Evolutionary conservation across 257 asterid genomes (phyloP).

Genomic region (Sherardia arvensis): DNA sequence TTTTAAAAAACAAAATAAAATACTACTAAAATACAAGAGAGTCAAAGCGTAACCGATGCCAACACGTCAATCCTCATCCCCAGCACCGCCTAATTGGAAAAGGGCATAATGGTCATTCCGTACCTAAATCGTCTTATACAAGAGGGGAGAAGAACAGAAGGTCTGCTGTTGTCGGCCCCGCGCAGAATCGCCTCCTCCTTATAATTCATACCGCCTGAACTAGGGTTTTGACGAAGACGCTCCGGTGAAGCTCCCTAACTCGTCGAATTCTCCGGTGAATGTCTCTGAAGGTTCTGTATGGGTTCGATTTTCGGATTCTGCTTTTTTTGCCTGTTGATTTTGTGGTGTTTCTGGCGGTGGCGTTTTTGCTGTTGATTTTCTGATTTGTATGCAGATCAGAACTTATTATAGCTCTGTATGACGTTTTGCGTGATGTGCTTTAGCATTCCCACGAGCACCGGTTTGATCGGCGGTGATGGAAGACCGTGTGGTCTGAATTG

Average conservation of each 20-base stretch:
- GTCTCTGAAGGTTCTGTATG: neutral
- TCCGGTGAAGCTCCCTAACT: neutral
- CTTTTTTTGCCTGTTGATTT: neutral
- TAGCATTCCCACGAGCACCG: neutral
- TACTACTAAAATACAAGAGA: neutral
- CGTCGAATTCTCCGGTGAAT: constrained; percentile 13
- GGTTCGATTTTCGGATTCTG: neutral
- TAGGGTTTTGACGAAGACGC: constrained; percentile 12
- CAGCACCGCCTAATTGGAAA: neutral
- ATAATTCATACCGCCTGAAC: neutral
- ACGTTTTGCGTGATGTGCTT: neutral
- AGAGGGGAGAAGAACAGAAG: neutral
- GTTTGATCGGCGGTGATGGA: constrained; percentile 1
- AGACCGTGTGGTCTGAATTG: neutral
- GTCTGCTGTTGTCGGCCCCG: constrained; percentile 8
- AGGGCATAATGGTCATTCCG: constrained; percentile 4
- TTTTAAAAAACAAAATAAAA: neutral
- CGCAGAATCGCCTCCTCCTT: neutral
- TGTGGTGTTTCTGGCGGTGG: neutral
- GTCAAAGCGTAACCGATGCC: neutral
- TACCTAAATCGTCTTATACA: neutral
- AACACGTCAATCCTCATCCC: constrained; percentile 6
- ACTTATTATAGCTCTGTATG: neutral
- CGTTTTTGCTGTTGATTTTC: neutral
- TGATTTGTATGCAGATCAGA: neutral